Percentiles rank a stretch among this genome's conserved stretches.
Evolutionary conservation across 2,329 filamentous ascomycete genomes (phyloP).

Genomic region (Colletotrichum sp.): DNA sequence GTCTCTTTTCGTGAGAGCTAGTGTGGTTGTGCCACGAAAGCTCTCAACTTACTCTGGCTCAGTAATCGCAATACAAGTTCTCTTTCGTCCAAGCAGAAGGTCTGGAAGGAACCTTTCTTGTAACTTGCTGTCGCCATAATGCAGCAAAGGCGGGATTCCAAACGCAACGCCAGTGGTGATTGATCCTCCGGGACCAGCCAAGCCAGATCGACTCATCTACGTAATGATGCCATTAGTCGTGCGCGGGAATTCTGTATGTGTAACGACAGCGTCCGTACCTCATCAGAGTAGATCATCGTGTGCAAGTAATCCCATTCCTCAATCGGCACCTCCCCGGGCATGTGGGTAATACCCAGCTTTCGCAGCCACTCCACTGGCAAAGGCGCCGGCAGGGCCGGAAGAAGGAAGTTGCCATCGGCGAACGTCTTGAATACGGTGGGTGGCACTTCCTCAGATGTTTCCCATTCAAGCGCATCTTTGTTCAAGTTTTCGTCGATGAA

Average conservation of each 20-base stretch:
- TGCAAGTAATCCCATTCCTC: constrained; percentile 80
- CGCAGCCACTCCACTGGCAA: constrained; percentile 73
- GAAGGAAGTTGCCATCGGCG: constrained; percentile 68
- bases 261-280: constrained; percentile 5
- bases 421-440: constrained; percentile 69
- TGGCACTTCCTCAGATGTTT: constrained; percentile 67
- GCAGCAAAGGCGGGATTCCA: background rate
- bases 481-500: constrained; percentile 70
- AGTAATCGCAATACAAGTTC: constrained; percentile 79
- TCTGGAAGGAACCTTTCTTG: constrained; percentile 69
- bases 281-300: constrained; percentile 72
- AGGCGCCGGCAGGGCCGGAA: constrained; percentile 73
- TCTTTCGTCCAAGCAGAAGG: constrained; percentile 68
- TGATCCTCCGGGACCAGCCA: background rate
- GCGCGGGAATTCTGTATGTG: constrained; percentile 38
- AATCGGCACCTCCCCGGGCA: constrained; percentile 69
- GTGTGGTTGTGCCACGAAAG: fast-evolving
- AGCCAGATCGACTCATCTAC: background rate
- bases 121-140: background rate
- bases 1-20: fast-evolving
- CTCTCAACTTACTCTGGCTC: constrained; percentile 60
- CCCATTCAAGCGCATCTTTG: constrained; percentile 72
- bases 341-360: constrained; percentile 67
- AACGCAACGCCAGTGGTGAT: background rate
- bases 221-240: background rate